These are phyloP conservation scores for Exophiala phaeomuriformis DNA, from an alignment of 2,329 filamentous ascomycete species.

Conservation along the genomic window DNA sequence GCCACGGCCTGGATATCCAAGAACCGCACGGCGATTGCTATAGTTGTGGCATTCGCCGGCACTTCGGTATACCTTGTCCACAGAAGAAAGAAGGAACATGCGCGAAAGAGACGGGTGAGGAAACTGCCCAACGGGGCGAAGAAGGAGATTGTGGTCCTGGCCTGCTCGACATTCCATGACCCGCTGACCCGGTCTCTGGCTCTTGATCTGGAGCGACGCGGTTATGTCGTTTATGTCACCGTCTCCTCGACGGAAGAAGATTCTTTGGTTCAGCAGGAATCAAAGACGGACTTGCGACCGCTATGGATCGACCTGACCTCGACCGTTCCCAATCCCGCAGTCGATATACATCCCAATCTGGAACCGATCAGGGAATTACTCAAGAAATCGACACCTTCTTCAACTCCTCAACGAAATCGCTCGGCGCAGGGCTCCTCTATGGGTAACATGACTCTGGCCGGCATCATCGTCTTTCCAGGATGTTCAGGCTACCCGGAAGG, in stretches of 20 bases:
- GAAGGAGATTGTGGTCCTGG: slow-evolving; percentile 79
- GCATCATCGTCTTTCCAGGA: slow-evolving; percentile 74
- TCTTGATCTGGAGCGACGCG: slow-evolving; percentile 78
- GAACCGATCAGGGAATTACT: slow-evolving; percentile 26
- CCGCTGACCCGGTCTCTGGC: slow-evolving; percentile 76
- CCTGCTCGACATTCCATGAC: slow-evolving; percentile 70
- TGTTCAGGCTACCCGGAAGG: slow-evolving; percentile 70
- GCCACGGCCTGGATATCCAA: slow-evolving; percentile 63
- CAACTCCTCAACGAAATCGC: slow-evolving; percentile 13
- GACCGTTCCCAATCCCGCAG: slow-evolving; percentile 25
- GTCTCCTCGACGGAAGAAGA: slow-evolving; percentile 83
- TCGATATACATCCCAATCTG: slow-evolving; percentile 27
- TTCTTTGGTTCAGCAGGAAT: slow-evolving; percentile 61
- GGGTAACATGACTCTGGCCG: slow-evolving; percentile 53
- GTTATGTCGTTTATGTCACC: slow-evolving; percentile 88
- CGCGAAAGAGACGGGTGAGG: slow-evolving; percentile 64
- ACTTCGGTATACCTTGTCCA: slow-evolving; percentile 55
- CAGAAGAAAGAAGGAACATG: slow-evolving; percentile 53
- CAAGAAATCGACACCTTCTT: slow-evolving; percentile 14
- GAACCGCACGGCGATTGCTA: slow-evolving; percentile 66
- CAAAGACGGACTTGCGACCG: slow-evolving; percentile 73
- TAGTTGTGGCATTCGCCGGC: slow-evolving; percentile 62
- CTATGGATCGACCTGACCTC: slow-evolving; percentile 77
- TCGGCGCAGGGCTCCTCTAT: slow-evolving; percentile 13
- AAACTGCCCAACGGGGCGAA: slow-evolving; percentile 75